phyloP scores from a whole-genome alignment of 1,284 basidiomycete species.

The Apiotrichum laibachii region DNA sequence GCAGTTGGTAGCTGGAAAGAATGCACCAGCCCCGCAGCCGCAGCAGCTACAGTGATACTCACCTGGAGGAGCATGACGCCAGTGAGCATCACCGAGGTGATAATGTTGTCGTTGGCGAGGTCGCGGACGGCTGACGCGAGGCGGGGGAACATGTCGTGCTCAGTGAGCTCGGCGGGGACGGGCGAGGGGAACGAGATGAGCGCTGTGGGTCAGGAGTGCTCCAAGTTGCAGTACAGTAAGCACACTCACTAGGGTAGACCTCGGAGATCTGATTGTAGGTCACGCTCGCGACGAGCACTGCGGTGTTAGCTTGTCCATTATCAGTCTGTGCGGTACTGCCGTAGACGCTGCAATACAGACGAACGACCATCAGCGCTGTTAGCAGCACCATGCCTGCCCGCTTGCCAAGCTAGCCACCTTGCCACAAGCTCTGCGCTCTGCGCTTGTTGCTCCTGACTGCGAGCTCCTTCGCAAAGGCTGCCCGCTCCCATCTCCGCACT shows the following conservation, averaged over 20 bases:
- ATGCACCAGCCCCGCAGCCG: no score
- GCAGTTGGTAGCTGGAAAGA: no score
- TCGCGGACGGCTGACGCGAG: slow-evolving; percentile 40
- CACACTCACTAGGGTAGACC: slow-evolving; percentile 39
- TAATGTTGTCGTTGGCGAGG: slow-evolving; percentile 48
- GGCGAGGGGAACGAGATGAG: slow-evolving; percentile 37
- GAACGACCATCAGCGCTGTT: background rate
- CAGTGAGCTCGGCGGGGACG: slow-evolving; percentile 26
- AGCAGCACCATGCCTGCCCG: no score
- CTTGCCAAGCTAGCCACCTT: background rate
- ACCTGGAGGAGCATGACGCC: slow-evolving; percentile 49
- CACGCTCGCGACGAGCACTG: slow-evolving; percentile 43
- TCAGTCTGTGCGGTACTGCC: no score
- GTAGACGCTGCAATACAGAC: no score
- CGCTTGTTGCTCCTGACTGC: no score
- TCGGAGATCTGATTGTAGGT: slow-evolving; percentile 44
- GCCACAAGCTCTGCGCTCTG: background rate
- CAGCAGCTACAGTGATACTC: no score
- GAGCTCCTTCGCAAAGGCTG: no score
- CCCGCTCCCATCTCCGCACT: no score
- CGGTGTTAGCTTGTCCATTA: background rate
- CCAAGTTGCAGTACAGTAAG: background rate
- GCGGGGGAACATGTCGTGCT: slow-evolving; percentile 36
- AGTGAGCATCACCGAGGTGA: slow-evolving; percentile 49
- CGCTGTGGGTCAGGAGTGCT: slow-evolving; percentile 25